Base-by-base conservation (phyloP, 2,329 filamentous ascomycete species). In the Catunica adiposa region DNA sequence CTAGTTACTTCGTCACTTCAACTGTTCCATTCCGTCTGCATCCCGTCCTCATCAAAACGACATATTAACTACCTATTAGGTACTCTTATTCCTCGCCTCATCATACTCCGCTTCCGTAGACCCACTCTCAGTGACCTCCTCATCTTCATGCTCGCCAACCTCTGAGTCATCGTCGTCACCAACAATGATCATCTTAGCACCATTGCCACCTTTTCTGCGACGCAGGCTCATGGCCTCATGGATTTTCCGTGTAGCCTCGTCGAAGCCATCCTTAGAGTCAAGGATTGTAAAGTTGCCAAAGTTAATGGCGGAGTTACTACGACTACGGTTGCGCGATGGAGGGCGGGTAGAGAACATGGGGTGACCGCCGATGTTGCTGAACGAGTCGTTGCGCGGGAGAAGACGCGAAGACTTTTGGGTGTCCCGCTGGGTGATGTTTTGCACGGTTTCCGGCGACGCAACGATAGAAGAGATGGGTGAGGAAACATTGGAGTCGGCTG, bases 301-400 rank as follows among this genome's bases (percentile, higher is more conserved):
- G 42, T 56, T 56, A 37, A 56, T 42, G 38, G 51, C 54, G 2
- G 57, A 56, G 42, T 46, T 56, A 17, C 44, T 53, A 25, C 84
- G 76, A 61, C 78, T 83, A 56, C 82, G 77, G 53, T 78, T 83
- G n/a, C 88, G 82, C 53, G 86, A 94, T n/a, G 84, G 77, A 3
- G 89, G 89, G 29, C 86, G 77, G 15, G 87, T 92, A 2, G 89
- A 88, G 70, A 97, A 98, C 69, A 98, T 83, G 59, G 85, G 86
- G 61, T 95, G 84, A 51, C 79, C 81, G 11, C 86, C 84, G 60
- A 97, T 84, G 67, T 97, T 90, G 68, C 83, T 83, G 71, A 96
- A 96, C 0, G 86, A 92, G 69, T 97, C 92, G 71, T 95, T 96
- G 59, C 86, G 82, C 7, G 90, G 89, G 61, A 78, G 71, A 1